Evolutionary conservation across 495 filamentous ascomycete genomes (phyloP).

Genomic region (Trichoderma asperelloides): DNA sequence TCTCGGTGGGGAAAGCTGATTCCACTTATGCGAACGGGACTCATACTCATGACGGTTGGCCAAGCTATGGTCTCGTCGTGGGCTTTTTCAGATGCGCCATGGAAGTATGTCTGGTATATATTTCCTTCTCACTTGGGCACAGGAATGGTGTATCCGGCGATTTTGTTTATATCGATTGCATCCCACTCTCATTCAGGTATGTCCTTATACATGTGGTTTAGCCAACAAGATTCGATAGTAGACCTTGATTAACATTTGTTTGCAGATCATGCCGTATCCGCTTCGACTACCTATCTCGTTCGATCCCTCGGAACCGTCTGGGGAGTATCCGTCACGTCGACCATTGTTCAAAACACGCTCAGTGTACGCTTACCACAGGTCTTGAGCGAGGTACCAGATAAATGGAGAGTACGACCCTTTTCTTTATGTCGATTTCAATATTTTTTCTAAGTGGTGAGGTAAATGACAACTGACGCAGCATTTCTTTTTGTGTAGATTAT

Average conservation of each 20-base stretch:
- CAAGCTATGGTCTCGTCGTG: slow-evolving; percentile 48
- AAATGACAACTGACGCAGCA: not conserved
- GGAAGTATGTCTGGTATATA: slow-evolving; percentile 57
- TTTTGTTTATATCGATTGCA: slow-evolving; percentile 54
- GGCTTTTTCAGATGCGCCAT: slow-evolving; percentile 46
- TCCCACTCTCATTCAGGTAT: slow-evolving; percentile 54
- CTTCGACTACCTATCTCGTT: slow-evolving; percentile 55
- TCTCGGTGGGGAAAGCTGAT: slow-evolving; percentile 53
- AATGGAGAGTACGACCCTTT: slow-evolving; percentile 53
- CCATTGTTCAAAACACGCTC: slow-evolving; percentile 56
- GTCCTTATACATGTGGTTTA: not conserved
- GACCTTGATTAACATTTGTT: not conserved
- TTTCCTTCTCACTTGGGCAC: slow-evolving; percentile 58
- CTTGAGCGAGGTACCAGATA: slow-evolving; percentile 53
- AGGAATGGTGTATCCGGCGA: slow-evolving; percentile 54
- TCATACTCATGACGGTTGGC: slow-evolving; percentile 50
- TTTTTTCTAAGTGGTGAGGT: slow-evolving; percentile 10
- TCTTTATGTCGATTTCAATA: slow-evolving; percentile 12
- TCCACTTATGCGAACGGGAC: slow-evolving; percentile 45
- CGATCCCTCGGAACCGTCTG: slow-evolving; percentile 56
- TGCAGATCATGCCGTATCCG: slow-evolving; percentile 54
- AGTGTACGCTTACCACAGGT: slow-evolving; percentile 45
- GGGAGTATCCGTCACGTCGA: slow-evolving; percentile 54
- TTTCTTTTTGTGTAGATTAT: slow-evolving; percentile 34
- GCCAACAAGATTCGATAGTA: slow-evolving; percentile 10